phyloP scores from a whole-genome alignment of 2,329 filamentous ascomycete genomes.

The Ampelomyces quisqualis region DNA sequence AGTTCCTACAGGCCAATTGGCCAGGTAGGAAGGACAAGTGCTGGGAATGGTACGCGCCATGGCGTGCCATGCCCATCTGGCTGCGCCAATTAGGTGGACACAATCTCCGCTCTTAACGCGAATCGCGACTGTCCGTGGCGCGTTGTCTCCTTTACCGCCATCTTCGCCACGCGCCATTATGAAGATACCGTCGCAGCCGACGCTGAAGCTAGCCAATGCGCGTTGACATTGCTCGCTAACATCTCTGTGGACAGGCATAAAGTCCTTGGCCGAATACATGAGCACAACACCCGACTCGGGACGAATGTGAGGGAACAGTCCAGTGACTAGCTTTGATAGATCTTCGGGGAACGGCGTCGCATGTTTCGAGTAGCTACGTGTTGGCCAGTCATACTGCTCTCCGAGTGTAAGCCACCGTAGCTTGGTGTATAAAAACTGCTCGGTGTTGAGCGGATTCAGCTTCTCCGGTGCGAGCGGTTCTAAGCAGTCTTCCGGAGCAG shows the following conservation, averaged over 20 bases:
- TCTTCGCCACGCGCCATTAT: conserved; percentile 61
- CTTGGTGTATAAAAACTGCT: conserved; percentile 73
- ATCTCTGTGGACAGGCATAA: conserved; percentile 89
- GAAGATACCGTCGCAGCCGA: conserved; percentile 90
- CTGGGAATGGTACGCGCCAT: conserved; percentile 81
- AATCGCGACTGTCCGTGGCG: conserved; percentile 37
- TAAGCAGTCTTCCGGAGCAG: conserved; percentile 25
- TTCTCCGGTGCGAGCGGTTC: conserved; percentile 67
- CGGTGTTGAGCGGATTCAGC: conserved; percentile 71
- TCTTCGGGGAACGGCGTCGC: conserved; percentile 76
- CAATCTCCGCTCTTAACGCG: conserved; percentile 78
- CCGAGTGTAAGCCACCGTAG: conserved; percentile 94
- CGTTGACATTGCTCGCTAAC: conserved; percentile 84
- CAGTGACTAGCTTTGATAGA: conserved; percentile 66
- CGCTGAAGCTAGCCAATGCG: conserved; percentile 80
- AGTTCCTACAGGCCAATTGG: conserved; percentile 66
- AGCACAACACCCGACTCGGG: conserved; percentile 93
- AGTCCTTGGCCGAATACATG: conserved; percentile 87
- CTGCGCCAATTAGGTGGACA: conserved; percentile 80
- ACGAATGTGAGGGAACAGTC: conserved; percentile 74
- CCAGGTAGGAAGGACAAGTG: conserved; percentile 75
- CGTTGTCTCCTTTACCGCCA: conserved; percentile 31
- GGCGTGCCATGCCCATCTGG: conserved; percentile 91
- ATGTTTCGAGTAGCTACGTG: conserved; percentile 72
- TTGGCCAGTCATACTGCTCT: conserved; percentile 95